These are phyloP conservation scores for Chaetomium tenue DNA, from an alignment of 495 filamentous ascomycete species.

Conservation along the genomic window DNA sequence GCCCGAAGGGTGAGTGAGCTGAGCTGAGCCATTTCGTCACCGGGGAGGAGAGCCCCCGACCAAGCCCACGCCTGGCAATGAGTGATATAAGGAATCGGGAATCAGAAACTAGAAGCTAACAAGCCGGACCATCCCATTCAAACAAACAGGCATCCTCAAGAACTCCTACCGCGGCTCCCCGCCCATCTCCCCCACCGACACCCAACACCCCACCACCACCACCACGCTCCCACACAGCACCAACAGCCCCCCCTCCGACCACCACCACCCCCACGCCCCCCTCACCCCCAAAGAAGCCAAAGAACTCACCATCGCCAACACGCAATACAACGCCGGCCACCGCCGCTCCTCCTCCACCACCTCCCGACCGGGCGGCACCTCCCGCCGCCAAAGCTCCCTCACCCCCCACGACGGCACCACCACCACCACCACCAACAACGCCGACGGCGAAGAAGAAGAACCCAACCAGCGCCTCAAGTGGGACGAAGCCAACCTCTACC, in stretches of 20 bases:
- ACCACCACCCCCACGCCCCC: conserved; percentile 31
- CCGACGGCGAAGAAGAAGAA: conserved; percentile 39
- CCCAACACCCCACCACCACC: conserved; percentile 27
- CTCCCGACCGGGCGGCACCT: conserved; percentile 49
- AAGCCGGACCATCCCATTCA: too few species aligned
- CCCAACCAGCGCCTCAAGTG: conserved; percentile 79
- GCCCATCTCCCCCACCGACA: conserved; percentile 45
- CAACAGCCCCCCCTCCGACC: too few species aligned
- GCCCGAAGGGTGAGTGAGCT: conserved; percentile 71
- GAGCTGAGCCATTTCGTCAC: not conserved
- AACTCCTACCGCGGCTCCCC: conserved; percentile 69
- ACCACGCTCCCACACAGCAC: conserved; percentile 37
- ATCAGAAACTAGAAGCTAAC: too few species aligned
- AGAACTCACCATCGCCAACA: conserved; percentile 90
- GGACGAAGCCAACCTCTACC: conserved; percentile 96
- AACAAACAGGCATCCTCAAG: conserved; percentile 94
- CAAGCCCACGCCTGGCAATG: too few species aligned
- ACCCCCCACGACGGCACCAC: conserved; percentile 35
- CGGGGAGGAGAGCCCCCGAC: not conserved
- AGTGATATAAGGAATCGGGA: too few species aligned
- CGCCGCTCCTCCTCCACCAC: conserved; percentile 74
- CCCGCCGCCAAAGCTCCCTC: conserved; percentile 67
- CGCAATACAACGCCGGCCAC: conserved; percentile 86
- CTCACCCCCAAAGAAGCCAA: conserved; percentile 61
- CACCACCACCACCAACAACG: too few species aligned